These are phyloP conservation scores for Phytophthora pisi DNA, from an alignment of 352 stramenopile species.

Conservation along the genomic window DNA sequence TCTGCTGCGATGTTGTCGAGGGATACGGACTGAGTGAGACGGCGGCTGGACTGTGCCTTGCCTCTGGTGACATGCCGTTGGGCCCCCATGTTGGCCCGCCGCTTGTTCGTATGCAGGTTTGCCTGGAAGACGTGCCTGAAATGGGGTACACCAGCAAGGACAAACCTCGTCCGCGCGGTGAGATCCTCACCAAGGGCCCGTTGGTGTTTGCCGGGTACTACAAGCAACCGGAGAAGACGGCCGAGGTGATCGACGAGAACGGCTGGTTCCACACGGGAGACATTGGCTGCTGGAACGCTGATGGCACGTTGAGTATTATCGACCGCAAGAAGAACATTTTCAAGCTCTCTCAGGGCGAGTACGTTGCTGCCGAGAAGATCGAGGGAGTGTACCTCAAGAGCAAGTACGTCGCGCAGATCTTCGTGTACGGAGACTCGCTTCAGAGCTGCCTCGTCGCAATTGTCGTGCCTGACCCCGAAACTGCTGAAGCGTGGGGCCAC, in stretches of 20 bases:
- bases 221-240: constrained; percentile 93
- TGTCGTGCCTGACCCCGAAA: constrained; percentile 86
- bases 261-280: constrained; percentile 98
- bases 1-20: constrained; percentile 93
- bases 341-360: constrained; percentile 96
- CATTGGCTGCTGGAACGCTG: constrained; percentile 95
- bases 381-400: constrained; percentile 95
- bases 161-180: constrained; percentile 63
- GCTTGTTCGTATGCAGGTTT: constrained; percentile 87
- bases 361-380: constrained; percentile 97
- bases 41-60: constrained; percentile 81
- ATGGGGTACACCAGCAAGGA: constrained; percentile 95
- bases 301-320: constrained; percentile 92
- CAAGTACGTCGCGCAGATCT: constrained; percentile 94
- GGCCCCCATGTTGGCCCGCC: constrained; percentile 94
- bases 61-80: constrained; percentile 51
- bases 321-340: constrained; percentile 96
- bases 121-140: constrained; percentile 95
- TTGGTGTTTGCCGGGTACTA: constrained; percentile 94
- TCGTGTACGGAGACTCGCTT: constrained; percentile 96
- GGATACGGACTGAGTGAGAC: constrained; percentile 98
- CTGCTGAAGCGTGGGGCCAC: constrained; percentile 57
- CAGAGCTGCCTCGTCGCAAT: constrained; percentile 95
- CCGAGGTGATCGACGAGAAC: constrained; percentile 90
- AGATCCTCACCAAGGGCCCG: constrained; percentile 76